Evolutionary conservation across 2,329 filamentous ascomycete species (phyloP), one percentile per base, ranked within the genome.

Genomic region (Leptodontidium sp.): DNA sequence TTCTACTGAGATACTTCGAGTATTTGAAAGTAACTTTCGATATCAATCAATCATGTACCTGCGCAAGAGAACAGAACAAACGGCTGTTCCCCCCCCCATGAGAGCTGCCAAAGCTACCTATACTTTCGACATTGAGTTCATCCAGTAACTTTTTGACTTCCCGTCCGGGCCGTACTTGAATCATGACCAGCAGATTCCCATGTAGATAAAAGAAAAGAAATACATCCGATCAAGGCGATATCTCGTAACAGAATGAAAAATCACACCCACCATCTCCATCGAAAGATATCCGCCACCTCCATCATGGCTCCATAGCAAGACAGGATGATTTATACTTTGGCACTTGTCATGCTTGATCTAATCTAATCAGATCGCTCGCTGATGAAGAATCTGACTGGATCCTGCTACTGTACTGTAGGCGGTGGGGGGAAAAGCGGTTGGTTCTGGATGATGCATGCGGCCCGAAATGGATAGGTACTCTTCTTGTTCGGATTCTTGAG

Each of bases 211-310:
- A 1, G 5, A 55, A 55, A 35, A 29, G 11, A 53, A 29, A 29
- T 53, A 35, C 38, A 9, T 59, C 55, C 55, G 55, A 59, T 59
- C 55, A 59, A 59, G 55, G 35, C 32, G 21, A 43, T 17, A 59
- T 43, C 11, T 59, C 55, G 55, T 59, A 59, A 59, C n/a, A 26
- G n/a, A 59, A 59, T 43, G 35, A n/a, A 50, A 43, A 43, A 59
- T 9, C 8, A 43, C 21, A 26, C n/a, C 35, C 38, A 40, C 38
- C 38, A 40, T 11, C 29, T 32, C 29, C 29, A 40, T 40, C 8
- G 7, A 40, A 40, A 40, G 38, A 12, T 26, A 32, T 32, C 29
- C 29, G 29, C 29, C 29, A 32, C 29, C 3, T 32, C 29, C 29
- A 32, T 32, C 29, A 32, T 32, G 29, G 29, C 29, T 32, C 29